These are phyloP conservation scores for Botrytis fragariae DNA, from an alignment of 2,329 filamentous ascomycete genomes.

Conservation along the genomic window DNA sequence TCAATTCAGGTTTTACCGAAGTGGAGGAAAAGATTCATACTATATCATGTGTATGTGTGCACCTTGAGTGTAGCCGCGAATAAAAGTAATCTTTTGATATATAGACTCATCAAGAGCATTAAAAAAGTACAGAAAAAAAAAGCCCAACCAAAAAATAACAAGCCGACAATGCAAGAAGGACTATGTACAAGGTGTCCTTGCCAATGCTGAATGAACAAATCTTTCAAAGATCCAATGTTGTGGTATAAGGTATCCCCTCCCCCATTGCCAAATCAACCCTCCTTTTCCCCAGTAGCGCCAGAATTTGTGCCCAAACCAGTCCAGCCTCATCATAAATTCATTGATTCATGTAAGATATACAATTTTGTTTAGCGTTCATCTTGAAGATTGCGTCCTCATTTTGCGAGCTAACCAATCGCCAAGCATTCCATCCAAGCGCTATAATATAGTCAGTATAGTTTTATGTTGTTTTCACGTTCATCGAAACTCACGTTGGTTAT, in stretches of 20 bases:
- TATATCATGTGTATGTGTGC: neutral
- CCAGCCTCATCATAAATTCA: constrained; percentile 33
- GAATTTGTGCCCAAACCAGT: constrained; percentile 23
- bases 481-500: constrained; percentile 67
- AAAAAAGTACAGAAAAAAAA: neutral
- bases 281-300: constrained; percentile 24
- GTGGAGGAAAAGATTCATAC: neutral
- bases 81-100: constrained; percentile 4
- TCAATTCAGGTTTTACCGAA: neutral
- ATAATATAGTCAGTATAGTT: constrained; percentile 27
- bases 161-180: constrained; percentile 15
- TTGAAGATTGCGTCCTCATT: constrained; percentile 48
- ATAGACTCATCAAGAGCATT: constrained; percentile 9
- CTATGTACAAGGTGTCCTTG: constrained; percentile 19
- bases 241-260: constrained; percentile 22
- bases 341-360: constrained; percentile 35
- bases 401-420: constrained; percentile 76
- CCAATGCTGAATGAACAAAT: constrained; percentile 19
- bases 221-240: constrained; percentile 25
- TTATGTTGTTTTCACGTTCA: neutral
- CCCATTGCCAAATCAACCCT: constrained; percentile 15
- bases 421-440: constrained; percentile 84
- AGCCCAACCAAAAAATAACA: constrained; percentile 9
- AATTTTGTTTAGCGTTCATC: constrained; percentile 24
- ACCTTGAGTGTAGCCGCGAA: neutral